These are phyloP conservation scores for Microglena sp. DNA, from an alignment of 139 green algal genomes.

Conservation along the genomic window DNA sequence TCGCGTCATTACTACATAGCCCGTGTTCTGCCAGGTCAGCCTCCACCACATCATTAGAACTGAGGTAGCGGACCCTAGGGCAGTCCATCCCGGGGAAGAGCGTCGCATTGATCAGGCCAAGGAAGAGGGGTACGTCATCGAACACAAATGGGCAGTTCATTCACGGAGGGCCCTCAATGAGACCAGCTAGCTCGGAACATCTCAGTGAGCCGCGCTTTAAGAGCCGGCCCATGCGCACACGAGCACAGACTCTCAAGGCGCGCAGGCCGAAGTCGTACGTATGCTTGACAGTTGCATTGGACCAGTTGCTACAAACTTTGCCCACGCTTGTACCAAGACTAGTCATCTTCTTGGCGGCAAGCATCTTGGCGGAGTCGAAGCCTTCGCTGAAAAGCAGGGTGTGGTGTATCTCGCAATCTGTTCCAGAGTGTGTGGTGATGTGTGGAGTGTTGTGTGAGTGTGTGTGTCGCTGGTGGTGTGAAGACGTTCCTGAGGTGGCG, in stretches of 20 bases:
- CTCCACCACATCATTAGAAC: constrained; percentile 80
- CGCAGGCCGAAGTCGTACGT: too few relatives aligned
- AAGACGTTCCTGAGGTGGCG: too few relatives aligned
- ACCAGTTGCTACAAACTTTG: too few relatives aligned
- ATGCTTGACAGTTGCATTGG: too few relatives aligned
- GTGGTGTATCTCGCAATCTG: constrained; percentile 45
- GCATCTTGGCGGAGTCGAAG: constrained; percentile 69
- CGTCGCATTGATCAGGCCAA: neutral
- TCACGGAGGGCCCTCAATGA: constrained; percentile 79
- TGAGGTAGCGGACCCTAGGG: constrained; percentile 57
- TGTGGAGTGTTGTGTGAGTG: neutral
- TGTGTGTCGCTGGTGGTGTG: neutral
- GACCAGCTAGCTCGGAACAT: constrained; percentile 39
- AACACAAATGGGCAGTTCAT: neutral
- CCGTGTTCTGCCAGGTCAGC: constrained; percentile 59
- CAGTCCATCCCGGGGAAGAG: constrained; percentile 56
- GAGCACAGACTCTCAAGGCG: constrained; percentile 9
- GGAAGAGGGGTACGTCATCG: neutral
- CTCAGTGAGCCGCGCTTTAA: constrained; percentile 34
- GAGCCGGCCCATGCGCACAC: constrained; percentile 38
- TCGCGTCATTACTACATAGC: too few relatives aligned
- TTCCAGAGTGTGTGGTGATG: neutral
- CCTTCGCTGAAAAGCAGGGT: constrained; percentile 83
- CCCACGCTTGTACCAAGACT: too few relatives aligned
- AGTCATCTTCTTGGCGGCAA: too few relatives aligned